phyloP scores from a whole-genome alignment of 148 eudicot genomes.

The Fagopyrum tataricum region DNA sequence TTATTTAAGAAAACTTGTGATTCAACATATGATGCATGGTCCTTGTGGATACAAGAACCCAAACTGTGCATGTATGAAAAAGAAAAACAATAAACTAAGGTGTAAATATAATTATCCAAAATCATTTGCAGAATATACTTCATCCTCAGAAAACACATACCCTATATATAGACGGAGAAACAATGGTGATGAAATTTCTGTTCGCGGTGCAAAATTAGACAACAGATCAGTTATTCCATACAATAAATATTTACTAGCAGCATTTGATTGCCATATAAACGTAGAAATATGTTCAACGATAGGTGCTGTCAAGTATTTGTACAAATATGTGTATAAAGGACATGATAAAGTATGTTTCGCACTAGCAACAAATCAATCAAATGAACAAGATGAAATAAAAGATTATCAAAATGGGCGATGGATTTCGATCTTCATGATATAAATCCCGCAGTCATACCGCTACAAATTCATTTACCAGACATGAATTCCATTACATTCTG shows the following conservation, averaged over 20 bases:
- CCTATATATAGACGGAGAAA: background rate
- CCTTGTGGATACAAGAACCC: background rate
- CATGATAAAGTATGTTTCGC: background rate
- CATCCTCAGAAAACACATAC: background rate
- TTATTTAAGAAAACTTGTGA: background rate
- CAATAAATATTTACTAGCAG: background rate
- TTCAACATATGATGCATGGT: background rate
- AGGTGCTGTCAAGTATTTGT: background rate
- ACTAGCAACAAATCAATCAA: background rate
- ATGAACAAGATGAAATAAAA: background rate
- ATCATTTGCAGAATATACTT: background rate
- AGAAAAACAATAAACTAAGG: too few relatives aligned
- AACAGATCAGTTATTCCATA: background rate
- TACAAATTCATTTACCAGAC: background rate
- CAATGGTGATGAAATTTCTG: background rate
- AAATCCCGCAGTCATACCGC: background rate
- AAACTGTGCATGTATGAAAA: background rate
- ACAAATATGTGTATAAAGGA: background rate
- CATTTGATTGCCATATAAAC: background rate
- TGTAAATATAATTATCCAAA: background rate
- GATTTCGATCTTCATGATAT: background rate
- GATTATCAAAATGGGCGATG: background rate
- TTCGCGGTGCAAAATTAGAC: background rate
- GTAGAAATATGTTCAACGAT: background rate
- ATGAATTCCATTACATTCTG: background rate